These are phyloP conservation scores for Bathelium albidoporum DNA, from an alignment of 495 filamentous ascomycete species.

Conservation along the genomic window DNA sequence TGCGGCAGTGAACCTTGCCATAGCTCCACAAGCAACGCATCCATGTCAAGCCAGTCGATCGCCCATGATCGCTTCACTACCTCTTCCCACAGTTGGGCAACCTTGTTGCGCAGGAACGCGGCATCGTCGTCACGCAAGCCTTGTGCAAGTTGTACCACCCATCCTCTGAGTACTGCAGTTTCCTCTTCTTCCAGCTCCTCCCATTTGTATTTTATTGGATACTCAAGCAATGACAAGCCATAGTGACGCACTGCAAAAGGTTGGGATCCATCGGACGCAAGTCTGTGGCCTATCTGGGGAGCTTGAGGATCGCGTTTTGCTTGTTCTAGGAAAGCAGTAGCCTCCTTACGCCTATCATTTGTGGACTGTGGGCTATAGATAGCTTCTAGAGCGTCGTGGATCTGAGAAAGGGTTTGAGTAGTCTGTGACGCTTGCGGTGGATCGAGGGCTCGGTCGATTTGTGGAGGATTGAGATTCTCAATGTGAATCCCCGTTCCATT, in stretches of 20 bases:
- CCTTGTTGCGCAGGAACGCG: slow-evolving; percentile 79
- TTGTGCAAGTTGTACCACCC: slow-evolving; percentile 71
- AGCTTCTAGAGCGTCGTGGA: slow-evolving; percentile 72
- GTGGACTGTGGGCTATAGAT: slow-evolving; percentile 73
- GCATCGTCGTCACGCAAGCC: slow-evolving; percentile 63
- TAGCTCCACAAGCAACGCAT: slow-evolving; percentile 64
- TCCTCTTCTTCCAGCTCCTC: slow-evolving; percentile 56
- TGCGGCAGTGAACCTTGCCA: slow-evolving; percentile 56
- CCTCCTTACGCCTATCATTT: slow-evolving; percentile 76
- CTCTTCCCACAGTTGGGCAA: slow-evolving; percentile 91
- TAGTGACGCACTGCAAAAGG: slow-evolving; percentile 82
- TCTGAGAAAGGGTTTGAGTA: slow-evolving; percentile 38
- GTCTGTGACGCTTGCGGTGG: slow-evolving; percentile 4
- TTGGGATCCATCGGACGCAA: slow-evolving; percentile 63
- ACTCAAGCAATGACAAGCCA: slow-evolving; percentile 80
- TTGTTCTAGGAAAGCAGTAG: slow-evolving; percentile 70
- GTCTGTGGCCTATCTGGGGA: slow-evolving; percentile 71
- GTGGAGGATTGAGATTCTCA: neutral
- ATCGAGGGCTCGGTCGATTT: slow-evolving; percentile 10
- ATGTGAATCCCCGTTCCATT: neutral
- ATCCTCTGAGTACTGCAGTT: slow-evolving; percentile 51
- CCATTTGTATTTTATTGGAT: slow-evolving; percentile 75
- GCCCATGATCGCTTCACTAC: slow-evolving; percentile 89
- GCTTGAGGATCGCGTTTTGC: slow-evolving; percentile 68
- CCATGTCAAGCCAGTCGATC: slow-evolving; percentile 89